Evolutionary conservation across 2,329 filamentous ascomycete species (phyloP).

Genomic region (Fusarium hainanense): DNA sequence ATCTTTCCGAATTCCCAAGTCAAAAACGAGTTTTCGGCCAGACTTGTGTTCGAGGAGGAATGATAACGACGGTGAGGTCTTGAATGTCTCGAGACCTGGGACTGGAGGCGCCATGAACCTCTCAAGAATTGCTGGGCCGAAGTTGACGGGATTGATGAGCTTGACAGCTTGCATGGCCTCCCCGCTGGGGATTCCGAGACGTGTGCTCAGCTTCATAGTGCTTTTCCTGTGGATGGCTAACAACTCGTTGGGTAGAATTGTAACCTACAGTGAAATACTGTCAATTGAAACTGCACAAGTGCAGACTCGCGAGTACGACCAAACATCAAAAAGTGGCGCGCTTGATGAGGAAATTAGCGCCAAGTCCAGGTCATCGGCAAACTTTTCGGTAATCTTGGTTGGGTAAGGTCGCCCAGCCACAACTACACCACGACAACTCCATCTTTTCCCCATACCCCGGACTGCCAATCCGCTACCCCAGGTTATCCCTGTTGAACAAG

Average conservation of each 20-base stretch:
- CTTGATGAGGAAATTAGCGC: neutral
- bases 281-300: neutral
- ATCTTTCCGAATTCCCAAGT: conserved; percentile 48
- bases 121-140: conserved; percentile 53
- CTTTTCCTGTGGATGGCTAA: no score
- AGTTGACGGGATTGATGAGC: conserved; percentile 54
- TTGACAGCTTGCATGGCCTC: conserved; percentile 39
- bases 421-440: neutral
- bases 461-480: conserved; percentile 4
- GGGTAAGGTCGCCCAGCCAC: conserved; percentile 15
- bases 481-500: conserved; percentile 6
- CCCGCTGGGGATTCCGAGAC: conserved; percentile 20
- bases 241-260: neutral
- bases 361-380: conserved; percentile 12
- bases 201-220: neutral
- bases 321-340: neutral
- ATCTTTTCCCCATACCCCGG: neutral
- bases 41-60: conserved; percentile 47
- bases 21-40: conserved; percentile 46
- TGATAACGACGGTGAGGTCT: conserved; percentile 45
- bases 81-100: conserved; percentile 50
- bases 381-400: conserved; percentile 13
- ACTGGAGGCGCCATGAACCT: conserved; percentile 54
- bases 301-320: neutral
- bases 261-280: neutral